phyloP scores from a whole-genome alignment of 129 eudicot species.

The Artemisia tridentata region DNA sequence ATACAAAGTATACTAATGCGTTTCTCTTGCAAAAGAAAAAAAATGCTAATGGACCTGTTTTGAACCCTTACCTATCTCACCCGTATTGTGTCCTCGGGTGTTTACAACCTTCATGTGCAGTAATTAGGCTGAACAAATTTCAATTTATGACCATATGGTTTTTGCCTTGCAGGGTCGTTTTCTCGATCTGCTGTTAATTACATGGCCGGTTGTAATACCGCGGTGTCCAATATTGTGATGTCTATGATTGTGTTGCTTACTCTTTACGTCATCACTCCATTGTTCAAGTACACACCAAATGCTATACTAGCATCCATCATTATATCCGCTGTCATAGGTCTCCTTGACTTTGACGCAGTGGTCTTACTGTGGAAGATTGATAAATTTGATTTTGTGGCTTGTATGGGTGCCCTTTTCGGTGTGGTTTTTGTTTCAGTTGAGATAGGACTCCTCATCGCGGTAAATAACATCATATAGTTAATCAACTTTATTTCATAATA shows the following conservation, averaged over 20 bases:
- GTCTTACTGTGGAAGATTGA: constrained; percentile 63
- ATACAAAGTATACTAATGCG: too few relatives aligned
- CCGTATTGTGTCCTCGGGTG: too few relatives aligned
- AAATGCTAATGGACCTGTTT: too few relatives aligned
- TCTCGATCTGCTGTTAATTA: constrained; percentile 68
- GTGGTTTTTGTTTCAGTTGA: constrained; percentile 58
- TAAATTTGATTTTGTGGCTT: constrained; percentile 66
- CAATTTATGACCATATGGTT: neutral
- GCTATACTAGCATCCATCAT: constrained; percentile 78
- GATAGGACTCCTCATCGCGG: constrained; percentile 70
- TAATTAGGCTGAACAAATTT: neutral
- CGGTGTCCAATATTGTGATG: constrained; percentile 75
- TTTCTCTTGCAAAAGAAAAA: too few relatives aligned
- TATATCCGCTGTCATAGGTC: constrained; percentile 61
- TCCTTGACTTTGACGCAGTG: constrained; percentile 55
- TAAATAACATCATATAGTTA: constrained; percentile 18
- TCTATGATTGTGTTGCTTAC: constrained; percentile 55
- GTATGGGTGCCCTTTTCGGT: constrained; percentile 80
- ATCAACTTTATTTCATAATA: neutral
- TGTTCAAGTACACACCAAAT: constrained; percentile 66
- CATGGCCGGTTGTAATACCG: constrained; percentile 67
- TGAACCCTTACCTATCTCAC: too few relatives aligned
- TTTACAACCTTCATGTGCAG: too few relatives aligned
- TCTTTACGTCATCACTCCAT: constrained; percentile 53
- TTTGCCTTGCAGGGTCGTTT: constrained; percentile 48